Evolutionary conservation across 306 rosid genomes (phyloP), one percentile per base, ranked within the genome.

Genomic region (Senna siamea): DNA sequence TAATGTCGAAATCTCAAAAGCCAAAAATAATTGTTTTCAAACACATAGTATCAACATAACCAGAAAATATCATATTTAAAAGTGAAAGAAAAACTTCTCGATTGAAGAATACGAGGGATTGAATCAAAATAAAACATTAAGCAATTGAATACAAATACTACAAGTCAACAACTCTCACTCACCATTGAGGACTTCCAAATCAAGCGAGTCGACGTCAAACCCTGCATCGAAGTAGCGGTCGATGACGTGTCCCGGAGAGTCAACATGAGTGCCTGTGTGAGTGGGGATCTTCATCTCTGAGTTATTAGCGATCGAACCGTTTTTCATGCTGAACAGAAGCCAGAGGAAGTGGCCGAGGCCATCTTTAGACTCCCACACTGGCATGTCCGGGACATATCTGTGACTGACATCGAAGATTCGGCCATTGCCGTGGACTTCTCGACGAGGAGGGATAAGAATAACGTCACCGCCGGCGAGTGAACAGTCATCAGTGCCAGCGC

Each of bases 261-360:
- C 97, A 46, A 93, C 92, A 56, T 93, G 98, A 14, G 97, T 93
- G 37, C 97, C 98, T 5, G 92, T 87, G 76, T 93, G 98, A 26
- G 88, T 15, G 9, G 96, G 90, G 6, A 93, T 82, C 84, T 91
- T 93, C 86, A 93, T 80, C 56, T 80, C 80, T 0, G 97, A 93
- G 61, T 40, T 63, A 80, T 93, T 93, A 12, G 98, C 83, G 55
- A 78, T 2, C 3, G 98, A 90, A n/a, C 97, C 97, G 66, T 93
- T 93, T 80, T 93, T 93, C 86, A 91, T 83, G 85, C 90, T 87
- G 19, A 70, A 58, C 2, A 72, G 81, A 14, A 90, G 90, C 97
- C 92, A 89, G 4, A 91, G 77, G 75, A 93, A 91, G 66, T 85
- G 84, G 4, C 96, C 96, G 8, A 93, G 38, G 1, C 98, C 96